Evolutionary conservation across 164 flowering plant species (phyloP), one percentile per base, ranked within the genome.

Genomic region (Houttuynia cordata): DNA sequence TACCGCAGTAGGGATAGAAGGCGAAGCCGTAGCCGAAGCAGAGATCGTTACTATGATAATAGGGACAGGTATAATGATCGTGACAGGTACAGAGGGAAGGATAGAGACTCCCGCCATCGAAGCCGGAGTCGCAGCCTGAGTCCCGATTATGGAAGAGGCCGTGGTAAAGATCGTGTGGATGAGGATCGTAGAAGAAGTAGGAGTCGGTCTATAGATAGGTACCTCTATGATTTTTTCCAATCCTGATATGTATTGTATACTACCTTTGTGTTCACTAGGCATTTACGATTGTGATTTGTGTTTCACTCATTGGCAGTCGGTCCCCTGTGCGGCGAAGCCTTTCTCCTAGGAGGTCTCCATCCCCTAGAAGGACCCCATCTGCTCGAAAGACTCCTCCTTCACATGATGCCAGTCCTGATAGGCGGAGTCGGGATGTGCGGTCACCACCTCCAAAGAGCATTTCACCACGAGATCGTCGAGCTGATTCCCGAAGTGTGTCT

Each of bases 21-120:
- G 78, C 80, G 90, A 71, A 85, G 89, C 64, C 88, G 89, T 56
- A 87, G 95, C 60, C 74, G 96, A 74, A 92, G 98, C 61, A 64
- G 72, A 66, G 96, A 76, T n/a, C 76, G 87, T 66, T 72, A 2
- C 37, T 2, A 71, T 77, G 83, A 81, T 0, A 93, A 88, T 19
- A 78, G 77, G 67, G 64, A 75, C 62, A 81, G 76, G 34, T 24
- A 54, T 54, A 17, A 8, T 57, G 59, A 80, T 0, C 91, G 88
- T 64, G 96, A 89, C 20, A 80, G 78, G 68, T 62, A 75, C 62
- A 80, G 77, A 65, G 84, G 81, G 42, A 84, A 75, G 71, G 96
- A 84, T 22, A 83, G 86, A 57, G 85, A 80, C 41, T 64, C 66
- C 70, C 89, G 75, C 59, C 76, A 63, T 45, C 76, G 94, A 59